Evolutionary conservation across 148 eudicot species (phyloP).

Genomic region (Rhododendron ferrugineum): DNA sequence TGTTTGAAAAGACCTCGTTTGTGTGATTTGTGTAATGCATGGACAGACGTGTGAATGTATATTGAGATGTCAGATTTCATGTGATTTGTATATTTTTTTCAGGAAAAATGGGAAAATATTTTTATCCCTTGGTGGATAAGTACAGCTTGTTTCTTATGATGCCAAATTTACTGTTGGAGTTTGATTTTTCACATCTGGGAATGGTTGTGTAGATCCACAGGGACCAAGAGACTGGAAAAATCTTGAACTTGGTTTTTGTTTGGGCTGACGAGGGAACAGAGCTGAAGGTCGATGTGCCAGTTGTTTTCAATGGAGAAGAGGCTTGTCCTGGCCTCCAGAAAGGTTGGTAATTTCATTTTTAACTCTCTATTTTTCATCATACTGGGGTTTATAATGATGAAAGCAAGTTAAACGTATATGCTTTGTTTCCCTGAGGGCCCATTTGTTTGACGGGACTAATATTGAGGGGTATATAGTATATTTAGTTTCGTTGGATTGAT

Average conservation of each 20-base stretch:
- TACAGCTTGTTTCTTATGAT: neutral
- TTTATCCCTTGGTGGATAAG: neutral
- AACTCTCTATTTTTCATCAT: neutral
- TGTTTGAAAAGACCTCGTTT: neutral
- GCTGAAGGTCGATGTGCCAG: constrained; percentile 69
- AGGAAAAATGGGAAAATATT: neutral
- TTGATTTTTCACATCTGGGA: constrained; percentile 7
- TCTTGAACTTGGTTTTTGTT: constrained; percentile 80
- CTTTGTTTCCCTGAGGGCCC: neutral
- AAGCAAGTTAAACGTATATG: neutral
- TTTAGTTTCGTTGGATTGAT: neutral
- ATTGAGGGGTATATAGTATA: neutral
- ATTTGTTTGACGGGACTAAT: neutral
- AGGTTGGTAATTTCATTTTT: constrained; percentile 38
- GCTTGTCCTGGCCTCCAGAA: constrained; percentile 71
- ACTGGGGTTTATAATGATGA: neutral
- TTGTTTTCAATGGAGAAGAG: constrained; percentile 77
- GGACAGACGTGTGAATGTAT: neutral
- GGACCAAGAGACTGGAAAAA: constrained; percentile 58
- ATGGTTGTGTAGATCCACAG: constrained; percentile 52
- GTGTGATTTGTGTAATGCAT: neutral
- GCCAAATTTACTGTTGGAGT: neutral
- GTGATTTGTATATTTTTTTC: neutral
- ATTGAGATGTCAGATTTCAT: neutral
- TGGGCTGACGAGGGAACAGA: constrained; percentile 83